Conservation (phyloP, 2,329 filamentous ascomycete species). For the Fusarium paranaense region DNA sequence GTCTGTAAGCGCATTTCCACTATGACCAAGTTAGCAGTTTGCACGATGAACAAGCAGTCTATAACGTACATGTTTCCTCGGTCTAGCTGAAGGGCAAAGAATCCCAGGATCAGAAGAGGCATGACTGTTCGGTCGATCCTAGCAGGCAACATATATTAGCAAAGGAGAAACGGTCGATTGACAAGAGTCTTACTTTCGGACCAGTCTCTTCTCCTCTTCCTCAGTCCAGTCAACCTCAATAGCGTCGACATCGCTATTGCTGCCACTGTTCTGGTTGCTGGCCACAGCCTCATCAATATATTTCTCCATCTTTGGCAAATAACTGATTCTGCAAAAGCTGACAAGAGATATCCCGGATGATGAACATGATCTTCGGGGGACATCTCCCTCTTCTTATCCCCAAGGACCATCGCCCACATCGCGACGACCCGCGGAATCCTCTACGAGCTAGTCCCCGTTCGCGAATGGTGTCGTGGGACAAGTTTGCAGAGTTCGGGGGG, state of each 20-base stretch:
- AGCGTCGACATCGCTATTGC: slow-evolving; percentile 25
- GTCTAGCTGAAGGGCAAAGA: slow-evolving; percentile 58
- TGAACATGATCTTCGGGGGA: neutral
- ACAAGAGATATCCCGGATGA: neutral
- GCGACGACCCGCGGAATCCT: slow-evolving; percentile 19
- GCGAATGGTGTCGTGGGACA: neutral
- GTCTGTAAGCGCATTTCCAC: slow-evolving; percentile 55
- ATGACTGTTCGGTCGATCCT: slow-evolving; percentile 60
- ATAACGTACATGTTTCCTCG: slow-evolving; percentile 50
- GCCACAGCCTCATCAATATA: slow-evolving; percentile 16
- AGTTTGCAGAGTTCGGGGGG: neutral
- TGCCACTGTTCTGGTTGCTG: slow-evolving; percentile 12
- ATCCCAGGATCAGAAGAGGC: slow-evolving; percentile 58
- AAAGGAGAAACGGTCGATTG: neutral
- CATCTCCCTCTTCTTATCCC: slow-evolving; percentile 4
- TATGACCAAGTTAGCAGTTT: neutral
- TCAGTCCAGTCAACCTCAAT: slow-evolving; percentile 41
- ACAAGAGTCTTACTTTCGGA: slow-evolving; percentile 41
- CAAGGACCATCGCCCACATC: slow-evolving; percentile 1
- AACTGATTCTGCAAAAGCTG: neutral
- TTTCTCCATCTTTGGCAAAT: slow-evolving; percentile 28
- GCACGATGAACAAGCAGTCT: neutral
- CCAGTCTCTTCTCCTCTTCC: slow-evolving; percentile 44
- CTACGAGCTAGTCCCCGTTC: neutral
- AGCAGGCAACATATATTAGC: neutral